Evolutionary conservation across 148 eudicot species (phyloP).

Genomic region (Rhododendron griersonianum): DNA sequence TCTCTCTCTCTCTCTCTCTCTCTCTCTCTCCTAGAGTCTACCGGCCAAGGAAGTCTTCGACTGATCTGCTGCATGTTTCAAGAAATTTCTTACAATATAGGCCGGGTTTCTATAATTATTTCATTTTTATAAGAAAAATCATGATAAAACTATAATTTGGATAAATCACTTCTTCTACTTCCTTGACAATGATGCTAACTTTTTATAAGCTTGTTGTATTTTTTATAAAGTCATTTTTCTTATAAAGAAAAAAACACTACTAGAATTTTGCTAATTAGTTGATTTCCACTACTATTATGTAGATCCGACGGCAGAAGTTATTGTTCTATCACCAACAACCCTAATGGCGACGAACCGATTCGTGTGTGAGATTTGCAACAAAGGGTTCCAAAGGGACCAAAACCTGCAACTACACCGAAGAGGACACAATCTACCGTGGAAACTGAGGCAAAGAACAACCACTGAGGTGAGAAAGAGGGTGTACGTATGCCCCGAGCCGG

Average conservation of each 20-base stretch:
- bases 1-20: neutral
- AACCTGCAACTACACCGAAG: slow-evolving; percentile 51
- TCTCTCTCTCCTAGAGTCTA: neutral
- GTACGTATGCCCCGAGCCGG: slow-evolving; percentile 46
- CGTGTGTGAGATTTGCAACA: slow-evolving; percentile 58
- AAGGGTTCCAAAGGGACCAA: slow-evolving; percentile 59
- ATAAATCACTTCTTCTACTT: too few relatives aligned
- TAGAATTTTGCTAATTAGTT: neutral
- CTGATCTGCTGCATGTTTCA: neutral
- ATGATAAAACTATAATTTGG: neutral
- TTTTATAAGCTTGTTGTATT: too few relatives aligned
- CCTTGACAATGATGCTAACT: too few relatives aligned
- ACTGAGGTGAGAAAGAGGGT: slow-evolving; percentile 41
- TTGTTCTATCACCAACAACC: slow-evolving; percentile 54
- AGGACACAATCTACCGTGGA: slow-evolving; percentile 64
- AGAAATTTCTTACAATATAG: neutral
- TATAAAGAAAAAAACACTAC: neutral
- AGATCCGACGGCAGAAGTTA: slow-evolving; percentile 59
- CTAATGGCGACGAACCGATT: slow-evolving; percentile 59
- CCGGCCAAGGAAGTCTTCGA: neutral
- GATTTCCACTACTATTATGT: neutral
- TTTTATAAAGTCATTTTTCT: too few relatives aligned
- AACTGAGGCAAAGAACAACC: slow-evolving; percentile 44
- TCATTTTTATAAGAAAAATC: neutral
- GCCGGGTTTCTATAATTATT: neutral